A percentile compares a stretch with the other conserved stretches of the same genome.
These are phyloP conservation scores for Dimocarpus longan DNA, from an alignment of 345 rosid species.

Conservation along the genomic window DNA sequence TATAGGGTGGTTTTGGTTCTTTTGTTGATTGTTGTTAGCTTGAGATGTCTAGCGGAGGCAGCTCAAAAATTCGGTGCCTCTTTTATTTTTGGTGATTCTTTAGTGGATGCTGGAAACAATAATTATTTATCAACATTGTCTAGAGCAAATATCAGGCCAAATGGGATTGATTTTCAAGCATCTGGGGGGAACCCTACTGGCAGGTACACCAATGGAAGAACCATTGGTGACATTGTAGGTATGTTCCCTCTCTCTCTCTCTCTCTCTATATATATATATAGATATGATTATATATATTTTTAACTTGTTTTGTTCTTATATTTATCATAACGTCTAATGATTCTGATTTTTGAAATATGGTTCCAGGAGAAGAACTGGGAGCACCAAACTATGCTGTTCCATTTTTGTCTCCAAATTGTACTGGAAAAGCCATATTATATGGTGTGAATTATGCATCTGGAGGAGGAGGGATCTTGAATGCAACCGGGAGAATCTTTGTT, in stretches of 20 bases:
- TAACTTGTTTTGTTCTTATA: background rate
- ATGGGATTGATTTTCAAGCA: slow-evolving; percentile 79
- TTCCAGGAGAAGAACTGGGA: slow-evolving; percentile 78
- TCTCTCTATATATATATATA: background rate
- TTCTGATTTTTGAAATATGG: background rate
- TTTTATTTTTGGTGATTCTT: slow-evolving; percentile 82
- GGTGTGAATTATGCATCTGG: slow-evolving; percentile 97
- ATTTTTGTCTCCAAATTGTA: slow-evolving; percentile 71
- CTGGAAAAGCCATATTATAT: slow-evolving; percentile 60
- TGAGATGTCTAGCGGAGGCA: slow-evolving; percentile 19
- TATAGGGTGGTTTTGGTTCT: slow-evolving; percentile 20
- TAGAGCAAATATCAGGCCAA: slow-evolving; percentile 77
- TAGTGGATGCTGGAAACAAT: slow-evolving; percentile 90
- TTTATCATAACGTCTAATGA: too few species aligned
- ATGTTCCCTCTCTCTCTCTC: slow-evolving; percentile 2
- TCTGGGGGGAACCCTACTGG: slow-evolving; percentile 89
- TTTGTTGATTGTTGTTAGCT: slow-evolving; percentile 9
- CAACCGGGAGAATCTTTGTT: slow-evolving; percentile 90
- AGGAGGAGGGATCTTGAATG: slow-evolving; percentile 91
- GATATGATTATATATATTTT: background rate
- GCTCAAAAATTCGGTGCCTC: slow-evolving; percentile 55
- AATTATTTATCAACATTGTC: slow-evolving; percentile 77
- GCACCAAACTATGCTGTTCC: slow-evolving; percentile 68
- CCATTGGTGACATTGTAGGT: slow-evolving; percentile 88
- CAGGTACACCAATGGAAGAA: slow-evolving; percentile 83